phyloP scores from a whole-genome alignment of 257 asterid species.

The Buddleja alternifolia region DNA sequence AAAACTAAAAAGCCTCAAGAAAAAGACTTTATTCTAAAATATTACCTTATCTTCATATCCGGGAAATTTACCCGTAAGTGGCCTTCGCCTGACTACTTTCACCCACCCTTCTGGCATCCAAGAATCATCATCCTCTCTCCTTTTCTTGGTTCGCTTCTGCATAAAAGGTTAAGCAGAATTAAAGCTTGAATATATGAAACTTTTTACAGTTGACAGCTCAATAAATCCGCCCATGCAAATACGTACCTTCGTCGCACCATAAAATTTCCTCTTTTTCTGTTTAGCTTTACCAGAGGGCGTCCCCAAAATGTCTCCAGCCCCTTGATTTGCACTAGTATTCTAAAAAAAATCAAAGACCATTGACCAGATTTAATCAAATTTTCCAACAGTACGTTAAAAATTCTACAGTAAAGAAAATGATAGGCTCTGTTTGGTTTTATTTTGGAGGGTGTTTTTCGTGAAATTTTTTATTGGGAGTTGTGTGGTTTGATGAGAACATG shows the following conservation, averaged over 20 bases:
- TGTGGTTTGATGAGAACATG: too few species aligned
- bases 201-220: background rate
- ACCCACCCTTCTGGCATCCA: conserved; percentile 28
- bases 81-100: background rate
- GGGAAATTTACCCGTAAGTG: conserved; percentile 6
- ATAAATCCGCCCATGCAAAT: background rate
- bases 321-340: background rate
- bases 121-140: background rate
- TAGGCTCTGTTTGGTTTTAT: too few species aligned
- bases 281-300: background rate
- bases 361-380: background rate
- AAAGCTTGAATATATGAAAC: background rate
- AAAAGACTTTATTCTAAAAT: background rate
- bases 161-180: background rate
- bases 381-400: background rate
- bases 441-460: too few species aligned
- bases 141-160: background rate
- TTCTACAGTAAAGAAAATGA: background rate
- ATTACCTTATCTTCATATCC: conserved; percentile 23
- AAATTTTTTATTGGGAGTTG: too few species aligned
- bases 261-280: background rate
- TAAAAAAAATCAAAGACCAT: too few species aligned
- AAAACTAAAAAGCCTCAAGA: background rate
- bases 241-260: background rate
- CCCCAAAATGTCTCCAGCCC: background rate